Conservation (phyloP, 2,329 filamentous ascomycete genomes). For the Paraconiothyrium sp. region DNA sequence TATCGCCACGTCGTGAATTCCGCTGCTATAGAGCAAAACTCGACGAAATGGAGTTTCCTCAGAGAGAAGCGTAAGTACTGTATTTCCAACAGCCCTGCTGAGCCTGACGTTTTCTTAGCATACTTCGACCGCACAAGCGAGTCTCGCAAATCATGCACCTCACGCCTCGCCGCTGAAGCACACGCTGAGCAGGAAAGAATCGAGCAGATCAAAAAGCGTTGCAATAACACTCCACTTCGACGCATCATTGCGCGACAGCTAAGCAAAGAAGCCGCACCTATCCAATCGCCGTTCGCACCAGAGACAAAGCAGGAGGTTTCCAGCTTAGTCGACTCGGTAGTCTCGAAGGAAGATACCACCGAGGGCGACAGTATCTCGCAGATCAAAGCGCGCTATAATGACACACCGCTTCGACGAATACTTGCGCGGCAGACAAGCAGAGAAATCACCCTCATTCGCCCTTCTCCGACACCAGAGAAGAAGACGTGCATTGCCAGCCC, state of each 20-base stretch:
- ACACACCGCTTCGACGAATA: constrained; percentile 25
- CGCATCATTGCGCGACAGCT: constrained; percentile 21
- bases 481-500: not conserved
- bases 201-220: constrained; percentile 18
- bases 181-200: constrained; percentile 11
- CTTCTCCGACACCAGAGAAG: not conserved
- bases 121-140: constrained; percentile 22
- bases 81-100: not conserved
- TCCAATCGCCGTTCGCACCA: not conserved
- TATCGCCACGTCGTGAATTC: constrained; percentile 15
- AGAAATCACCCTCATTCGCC: not conserved
- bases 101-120: constrained; percentile 14
- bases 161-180: constrained; percentile 14
- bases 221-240: constrained; percentile 26
- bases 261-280: not conserved
- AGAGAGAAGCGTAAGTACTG: constrained; percentile 20
- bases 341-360: not conserved
- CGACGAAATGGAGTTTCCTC: not conserved
- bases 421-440: constrained; percentile 15
- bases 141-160: constrained; percentile 13
- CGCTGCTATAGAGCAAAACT: not conserved
- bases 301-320: not conserved
- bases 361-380: not conserved
- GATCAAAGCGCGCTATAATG: constrained; percentile 22
- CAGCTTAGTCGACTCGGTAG: constrained; percentile 9